phyloP scores from a whole-genome alignment of 805 yeast genomes.

The Kuraishia cidri region DNA sequence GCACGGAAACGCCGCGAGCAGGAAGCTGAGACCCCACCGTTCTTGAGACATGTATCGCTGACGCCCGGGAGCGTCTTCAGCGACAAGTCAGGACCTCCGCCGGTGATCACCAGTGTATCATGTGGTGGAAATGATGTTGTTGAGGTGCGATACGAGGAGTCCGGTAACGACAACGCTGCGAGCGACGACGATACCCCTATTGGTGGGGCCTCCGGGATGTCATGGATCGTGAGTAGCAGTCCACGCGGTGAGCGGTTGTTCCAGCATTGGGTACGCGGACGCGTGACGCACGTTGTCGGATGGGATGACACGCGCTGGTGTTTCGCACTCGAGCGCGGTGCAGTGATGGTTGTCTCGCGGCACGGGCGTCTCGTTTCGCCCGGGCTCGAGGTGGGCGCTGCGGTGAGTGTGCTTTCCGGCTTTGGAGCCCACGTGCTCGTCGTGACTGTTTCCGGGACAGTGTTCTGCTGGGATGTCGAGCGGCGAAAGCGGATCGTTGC shows the following conservation, averaged over 20 bases:
- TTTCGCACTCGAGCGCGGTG: slow-evolving; percentile 51
- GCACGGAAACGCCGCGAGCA: slow-evolving; percentile 25
- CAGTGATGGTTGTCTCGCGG: slow-evolving; percentile 34
- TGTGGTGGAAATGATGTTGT: slow-evolving; percentile 19
- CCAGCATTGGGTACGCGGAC: slow-evolving; percentile 38
- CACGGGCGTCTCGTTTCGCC: slow-evolving; percentile 39
- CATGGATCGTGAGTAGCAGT: slow-evolving; percentile 13
- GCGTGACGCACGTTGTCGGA: slow-evolving; percentile 36
- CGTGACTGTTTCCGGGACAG: slow-evolving; percentile 39
- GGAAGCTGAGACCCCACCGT: slow-evolving; percentile 22
- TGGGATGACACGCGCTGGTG: slow-evolving; percentile 33
- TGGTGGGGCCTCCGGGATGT: too few species aligned
- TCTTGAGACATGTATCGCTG: slow-evolving; percentile 12
- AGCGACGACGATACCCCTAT: slow-evolving; percentile 15
- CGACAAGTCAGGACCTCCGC: slow-evolving; percentile 18
- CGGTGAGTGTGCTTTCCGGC: slow-evolving; percentile 28
- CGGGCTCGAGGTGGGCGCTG: slow-evolving; percentile 41
- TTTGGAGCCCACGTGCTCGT: slow-evolving; percentile 25
- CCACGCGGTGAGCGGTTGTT: slow-evolving; percentile 15
- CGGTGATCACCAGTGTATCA: slow-evolving; percentile 15
- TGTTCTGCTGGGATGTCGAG: slow-evolving; percentile 41
- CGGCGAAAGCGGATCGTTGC: slow-evolving; percentile 20
- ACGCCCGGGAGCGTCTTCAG: slow-evolving; percentile 17
- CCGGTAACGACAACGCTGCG: slow-evolving; percentile 8
- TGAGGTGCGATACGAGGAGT: slow-evolving; percentile 32